These are phyloP conservation scores for Aspergillus versicolor DNA, from an alignment of 2,329 filamentous ascomycete species.

Conservation along the genomic window DNA sequence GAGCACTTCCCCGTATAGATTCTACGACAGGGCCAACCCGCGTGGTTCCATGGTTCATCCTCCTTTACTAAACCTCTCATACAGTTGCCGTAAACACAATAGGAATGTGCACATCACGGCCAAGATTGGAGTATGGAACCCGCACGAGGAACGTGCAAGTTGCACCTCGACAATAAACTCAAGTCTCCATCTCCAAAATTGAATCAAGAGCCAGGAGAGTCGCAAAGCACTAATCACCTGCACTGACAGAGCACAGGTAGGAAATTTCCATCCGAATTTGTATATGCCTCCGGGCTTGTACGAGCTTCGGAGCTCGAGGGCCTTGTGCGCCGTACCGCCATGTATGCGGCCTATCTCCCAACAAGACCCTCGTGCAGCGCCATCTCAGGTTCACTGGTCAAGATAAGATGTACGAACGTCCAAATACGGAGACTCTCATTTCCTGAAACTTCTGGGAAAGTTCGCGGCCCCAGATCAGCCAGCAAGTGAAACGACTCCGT, in stretches of 20 bases:
- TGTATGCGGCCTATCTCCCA: not conserved
- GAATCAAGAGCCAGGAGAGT: not conserved
- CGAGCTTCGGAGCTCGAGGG: constrained; percentile 6
- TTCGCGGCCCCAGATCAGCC: not conserved
- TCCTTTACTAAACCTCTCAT: not conserved
- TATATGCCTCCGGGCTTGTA: constrained; percentile 11
- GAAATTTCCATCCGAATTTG: constrained; percentile 5
- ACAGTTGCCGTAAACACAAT: not conserved
- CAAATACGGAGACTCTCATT: not conserved
- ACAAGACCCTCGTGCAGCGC: constrained; percentile 1
- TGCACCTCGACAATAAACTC: constrained; percentile 1
- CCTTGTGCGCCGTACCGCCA: constrained; percentile 1
- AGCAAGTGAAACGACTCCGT: constrained; percentile 2
- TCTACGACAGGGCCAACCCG: not conserved
- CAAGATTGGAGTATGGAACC: not conserved
- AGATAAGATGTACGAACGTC: not conserved
- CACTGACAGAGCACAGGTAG: not conserved
- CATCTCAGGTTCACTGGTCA: constrained; percentile 1
- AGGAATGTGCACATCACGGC: constrained; percentile 1
- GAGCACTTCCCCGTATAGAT: not conserved
- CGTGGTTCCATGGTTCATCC: constrained; percentile 8
- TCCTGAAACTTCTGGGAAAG: constrained; percentile 4
- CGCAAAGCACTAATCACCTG: constrained; percentile 6
- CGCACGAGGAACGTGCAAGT: not conserved
- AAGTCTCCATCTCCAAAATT: constrained; percentile 3